These are phyloP conservation scores for Candida dajiaensis DNA, from an alignment of 805 yeast species.

Conservation along the genomic window DNA sequence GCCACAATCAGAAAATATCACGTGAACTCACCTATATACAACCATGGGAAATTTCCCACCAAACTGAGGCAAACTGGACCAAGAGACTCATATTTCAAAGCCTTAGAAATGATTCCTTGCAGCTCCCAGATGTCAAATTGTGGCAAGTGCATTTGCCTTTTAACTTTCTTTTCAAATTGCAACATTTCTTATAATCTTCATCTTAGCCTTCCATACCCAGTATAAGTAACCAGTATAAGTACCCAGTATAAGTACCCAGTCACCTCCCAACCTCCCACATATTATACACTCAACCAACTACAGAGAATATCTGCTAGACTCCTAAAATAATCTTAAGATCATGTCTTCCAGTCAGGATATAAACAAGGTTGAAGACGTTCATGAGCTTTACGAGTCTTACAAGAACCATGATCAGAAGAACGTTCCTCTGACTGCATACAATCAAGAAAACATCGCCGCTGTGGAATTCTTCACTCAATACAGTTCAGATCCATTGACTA, in stretches of 20 bases:
- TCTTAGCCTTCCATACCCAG: no score
- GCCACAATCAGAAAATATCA: not conserved
- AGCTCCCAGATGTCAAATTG: slow-evolving; percentile 8
- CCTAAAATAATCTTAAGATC: no score
- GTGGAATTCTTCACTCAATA: slow-evolving; percentile 9
- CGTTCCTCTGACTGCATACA: slow-evolving; percentile 4
- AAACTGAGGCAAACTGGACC: not conserved
- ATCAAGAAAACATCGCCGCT: slow-evolving; percentile 1
- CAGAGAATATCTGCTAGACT: no score
- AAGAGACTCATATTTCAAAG: not conserved
- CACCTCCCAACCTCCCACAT: not conserved
- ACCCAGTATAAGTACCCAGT: not conserved
- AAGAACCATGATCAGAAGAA: slow-evolving; percentile 3
- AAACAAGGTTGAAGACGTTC: slow-evolving; percentile 1
- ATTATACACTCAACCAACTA: no score
- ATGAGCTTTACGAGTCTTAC: slow-evolving; percentile 3
- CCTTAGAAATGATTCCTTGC: not conserved
- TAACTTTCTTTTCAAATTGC: not conserved
- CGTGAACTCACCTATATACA: not conserved
- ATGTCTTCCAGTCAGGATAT: not conserved
- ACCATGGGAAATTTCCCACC: not conserved
- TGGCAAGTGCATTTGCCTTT: slow-evolving; percentile 10
- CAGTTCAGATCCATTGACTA: slow-evolving; percentile 12
- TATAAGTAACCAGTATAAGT: not conserved
- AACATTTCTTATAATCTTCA: not conserved